Conservation (phyloP, 148 eudicot genomes). For the Rhododendron vialii region DNA sequence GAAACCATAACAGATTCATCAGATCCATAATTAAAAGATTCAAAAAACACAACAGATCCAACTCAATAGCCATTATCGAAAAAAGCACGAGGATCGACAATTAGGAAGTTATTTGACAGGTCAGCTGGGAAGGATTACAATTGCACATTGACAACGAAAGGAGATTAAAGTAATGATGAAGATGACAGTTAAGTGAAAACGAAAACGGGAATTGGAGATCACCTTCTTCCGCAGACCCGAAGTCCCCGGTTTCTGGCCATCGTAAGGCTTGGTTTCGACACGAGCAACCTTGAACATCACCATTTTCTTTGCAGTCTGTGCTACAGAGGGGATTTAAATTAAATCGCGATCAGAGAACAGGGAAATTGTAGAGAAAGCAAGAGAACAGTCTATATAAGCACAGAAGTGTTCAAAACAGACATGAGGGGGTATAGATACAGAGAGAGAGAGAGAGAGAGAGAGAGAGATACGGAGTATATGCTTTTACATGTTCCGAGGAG, state of each 20-base stretch:
- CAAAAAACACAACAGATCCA: not conserved
- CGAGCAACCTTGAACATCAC: constrained; percentile 63
- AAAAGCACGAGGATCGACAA: not conserved
- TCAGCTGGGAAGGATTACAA: not conserved
- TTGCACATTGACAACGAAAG: not conserved
- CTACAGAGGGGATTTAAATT: not conserved
- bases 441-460: not conserved
- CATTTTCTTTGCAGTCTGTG: constrained; percentile 29
- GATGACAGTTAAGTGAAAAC: not conserved
- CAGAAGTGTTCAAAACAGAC: not conserved
- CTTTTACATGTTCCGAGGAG: not conserved
- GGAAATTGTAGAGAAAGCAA: not conserved
- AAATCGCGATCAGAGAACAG: not conserved
- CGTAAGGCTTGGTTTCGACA: constrained; percentile 57
- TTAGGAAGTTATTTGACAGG: not conserved
- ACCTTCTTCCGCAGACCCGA: constrained; percentile 86
- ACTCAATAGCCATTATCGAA: not conserved
- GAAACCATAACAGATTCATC: not conserved
- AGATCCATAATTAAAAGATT: not conserved
- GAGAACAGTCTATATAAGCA: not conserved
- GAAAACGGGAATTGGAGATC: not conserved
- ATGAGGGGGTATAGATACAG: not conserved
- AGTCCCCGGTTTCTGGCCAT: constrained; percentile 93
- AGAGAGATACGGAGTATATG: not conserved
- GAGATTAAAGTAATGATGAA: not conserved